Evolutionary conservation across 768 basidiomycete species (phyloP).

Genomic region (Cystobasidium tubakii): DNA sequence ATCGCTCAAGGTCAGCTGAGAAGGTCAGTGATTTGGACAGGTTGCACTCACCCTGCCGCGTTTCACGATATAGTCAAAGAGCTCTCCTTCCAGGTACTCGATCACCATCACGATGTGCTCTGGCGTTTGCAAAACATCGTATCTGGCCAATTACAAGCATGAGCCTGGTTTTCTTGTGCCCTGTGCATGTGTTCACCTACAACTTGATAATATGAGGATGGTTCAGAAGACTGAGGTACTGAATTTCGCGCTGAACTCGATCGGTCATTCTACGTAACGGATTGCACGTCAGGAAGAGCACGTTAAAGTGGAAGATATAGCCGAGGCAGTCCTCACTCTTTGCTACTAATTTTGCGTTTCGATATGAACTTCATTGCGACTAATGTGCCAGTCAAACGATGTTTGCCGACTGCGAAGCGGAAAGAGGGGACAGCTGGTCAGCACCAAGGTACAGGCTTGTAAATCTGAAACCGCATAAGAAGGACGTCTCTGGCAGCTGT

Average conservation of each 20-base stretch:
- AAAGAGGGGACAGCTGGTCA: neutral
- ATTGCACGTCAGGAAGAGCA: neutral
- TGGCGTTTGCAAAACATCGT: conserved; percentile 73
- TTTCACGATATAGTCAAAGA: conserved; percentile 97
- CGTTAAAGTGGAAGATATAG: neutral
- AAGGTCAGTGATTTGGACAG: neutral
- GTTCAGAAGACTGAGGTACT: conserved; percentile 86
- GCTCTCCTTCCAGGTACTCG: conserved; percentile 89
- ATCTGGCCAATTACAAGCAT: conserved; percentile 46
- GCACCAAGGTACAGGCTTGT: neutral
- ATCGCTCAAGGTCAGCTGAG: neutral
- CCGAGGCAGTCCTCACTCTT: conserved; percentile 52
- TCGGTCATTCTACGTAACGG: conserved; percentile 32
- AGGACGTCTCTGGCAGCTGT: neutral
- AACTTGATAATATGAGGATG: conserved; percentile 98
- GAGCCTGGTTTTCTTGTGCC: too few relatives aligned
- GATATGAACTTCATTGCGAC: conserved; percentile 98
- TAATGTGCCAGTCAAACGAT: conserved; percentile 86
- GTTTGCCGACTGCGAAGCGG: conserved; percentile 70
- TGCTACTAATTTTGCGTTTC: conserved; percentile 82
- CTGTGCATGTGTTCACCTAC: too few relatives aligned
- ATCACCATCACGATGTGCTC: conserved; percentile 97
- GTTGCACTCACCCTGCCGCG: conserved; percentile 56
- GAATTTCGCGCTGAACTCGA: conserved; percentile 55
- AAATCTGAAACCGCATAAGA: neutral